Conservation (phyloP, 352 stramenopile species). For the Thalassiosira hispida region DNA sequence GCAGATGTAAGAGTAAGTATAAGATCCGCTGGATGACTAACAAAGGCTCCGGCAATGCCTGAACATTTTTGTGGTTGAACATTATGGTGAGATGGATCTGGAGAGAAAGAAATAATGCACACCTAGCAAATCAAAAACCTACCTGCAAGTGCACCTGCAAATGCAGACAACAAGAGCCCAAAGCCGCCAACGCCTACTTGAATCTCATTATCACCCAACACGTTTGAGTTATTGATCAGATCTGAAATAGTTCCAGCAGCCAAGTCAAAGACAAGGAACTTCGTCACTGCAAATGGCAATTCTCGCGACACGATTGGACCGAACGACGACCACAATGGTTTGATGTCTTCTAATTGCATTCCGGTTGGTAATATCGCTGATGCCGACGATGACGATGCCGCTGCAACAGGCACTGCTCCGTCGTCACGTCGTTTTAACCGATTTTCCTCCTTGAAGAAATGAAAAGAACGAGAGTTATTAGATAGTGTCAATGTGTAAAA, state of each 20-base stretch:
- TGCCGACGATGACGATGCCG: constrained; percentile 2
- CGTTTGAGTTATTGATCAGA: constrained; percentile 71
- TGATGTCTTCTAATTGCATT: constrained; percentile 65
- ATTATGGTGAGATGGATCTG: neutral
- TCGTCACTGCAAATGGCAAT: constrained; percentile 87
- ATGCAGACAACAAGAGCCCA: constrained; percentile 79
- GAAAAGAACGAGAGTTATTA: neutral
- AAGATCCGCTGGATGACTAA: constrained; percentile 84
- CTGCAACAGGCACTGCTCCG: constrained; percentile 17
- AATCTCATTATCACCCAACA: constrained; percentile 64
- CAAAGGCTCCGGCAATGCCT: constrained; percentile 75
- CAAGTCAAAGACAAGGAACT: constrained; percentile 88
- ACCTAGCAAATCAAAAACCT: neutral
- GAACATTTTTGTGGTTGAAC: neutral
- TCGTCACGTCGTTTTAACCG: constrained; percentile 31
- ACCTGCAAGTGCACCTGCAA: constrained; percentile 81
- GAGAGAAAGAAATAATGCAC: neutral
- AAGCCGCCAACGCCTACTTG: constrained; percentile 77
- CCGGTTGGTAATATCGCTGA: constrained; percentile 37
- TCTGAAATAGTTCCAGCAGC: constrained; percentile 69
- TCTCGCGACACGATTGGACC: constrained; percentile 83
- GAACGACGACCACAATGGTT: constrained; percentile 80
- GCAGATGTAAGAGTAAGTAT: constrained; percentile 82
- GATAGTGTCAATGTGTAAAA: constrained; percentile 1
- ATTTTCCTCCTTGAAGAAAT: constrained; percentile 45